Percentiles rank a stretch among this genome's conserved stretches.
phyloP scores from a whole-genome alignment of 2,329 filamentous ascomycete species.

The Camillea tinctor region DNA sequence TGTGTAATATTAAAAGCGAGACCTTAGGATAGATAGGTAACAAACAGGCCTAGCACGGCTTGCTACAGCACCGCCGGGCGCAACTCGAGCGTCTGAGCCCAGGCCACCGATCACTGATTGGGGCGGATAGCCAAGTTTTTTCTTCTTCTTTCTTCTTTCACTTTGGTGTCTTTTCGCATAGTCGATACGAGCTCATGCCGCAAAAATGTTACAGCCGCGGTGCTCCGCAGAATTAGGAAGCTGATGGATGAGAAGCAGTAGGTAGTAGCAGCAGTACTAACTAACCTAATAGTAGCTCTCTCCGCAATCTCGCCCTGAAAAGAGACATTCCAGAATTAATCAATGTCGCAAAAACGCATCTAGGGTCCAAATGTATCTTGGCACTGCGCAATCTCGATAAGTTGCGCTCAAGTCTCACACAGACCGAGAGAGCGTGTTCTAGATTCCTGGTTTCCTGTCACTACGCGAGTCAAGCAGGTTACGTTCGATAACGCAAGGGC shows the following conservation, averaged over 20 bases:
- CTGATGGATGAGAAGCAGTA: neutral
- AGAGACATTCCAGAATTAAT: conserved; percentile 13
- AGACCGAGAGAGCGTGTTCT: neutral
- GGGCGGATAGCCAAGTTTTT: neutral
- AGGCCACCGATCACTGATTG: neutral
- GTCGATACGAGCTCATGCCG: neutral
- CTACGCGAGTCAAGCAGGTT: neutral
- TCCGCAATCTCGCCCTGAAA: conserved; percentile 13
- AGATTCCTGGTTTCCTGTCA: neutral
- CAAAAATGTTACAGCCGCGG: neutral
- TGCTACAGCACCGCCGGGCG: neutral
- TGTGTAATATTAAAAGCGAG: neutral
- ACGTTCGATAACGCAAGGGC: no score
- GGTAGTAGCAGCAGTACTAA: no score
- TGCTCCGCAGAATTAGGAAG: neutral
- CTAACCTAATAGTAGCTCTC: conserved; percentile 2
- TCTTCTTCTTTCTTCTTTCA: no score
- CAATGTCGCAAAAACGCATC: conserved; percentile 14
- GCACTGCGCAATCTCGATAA: conserved; percentile 12
- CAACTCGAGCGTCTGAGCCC: neutral
- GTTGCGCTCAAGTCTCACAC: neutral
- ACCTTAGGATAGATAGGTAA: neutral
- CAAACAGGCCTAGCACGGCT: neutral
- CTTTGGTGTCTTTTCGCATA: neutral
- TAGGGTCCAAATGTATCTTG: conserved; percentile 23